Percentiles rank a stretch among this genome's conserved stretches.
phyloP scores from a whole-genome alignment of 1,284 basidiomycete species.

The Boletus hoseneyae region DNA sequence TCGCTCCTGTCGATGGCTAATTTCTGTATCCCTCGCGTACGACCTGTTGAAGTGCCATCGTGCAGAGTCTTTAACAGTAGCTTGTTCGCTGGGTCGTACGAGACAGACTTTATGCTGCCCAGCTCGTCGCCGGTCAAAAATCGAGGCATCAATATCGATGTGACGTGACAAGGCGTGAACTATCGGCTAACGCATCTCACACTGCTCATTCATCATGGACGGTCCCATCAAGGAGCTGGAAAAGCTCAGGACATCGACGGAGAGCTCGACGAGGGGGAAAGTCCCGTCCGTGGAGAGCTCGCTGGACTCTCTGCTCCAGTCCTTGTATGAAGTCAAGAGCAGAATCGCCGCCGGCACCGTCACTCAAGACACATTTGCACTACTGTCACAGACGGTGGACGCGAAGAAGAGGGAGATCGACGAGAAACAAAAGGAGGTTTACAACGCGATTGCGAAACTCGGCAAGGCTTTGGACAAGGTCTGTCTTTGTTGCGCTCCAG shows the following conservation, averaged over 20 bases:
- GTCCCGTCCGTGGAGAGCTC: conserved; percentile 57
- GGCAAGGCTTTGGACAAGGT: conserved; percentile 92
- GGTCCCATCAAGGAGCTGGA: conserved; percentile 68
- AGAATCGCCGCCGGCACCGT: conserved; percentile 52
- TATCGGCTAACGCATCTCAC: not conserved
- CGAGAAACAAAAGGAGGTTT: conserved; percentile 84
- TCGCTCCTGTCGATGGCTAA: conserved; percentile 40
- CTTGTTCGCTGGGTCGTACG: conserved; percentile 37
- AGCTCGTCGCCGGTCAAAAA: conserved; percentile 73
- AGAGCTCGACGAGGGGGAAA: conserved; percentile 48
- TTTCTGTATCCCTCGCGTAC: conserved; percentile 29
- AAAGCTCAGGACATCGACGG: conserved; percentile 64
- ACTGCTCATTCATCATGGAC: conserved; percentile 49
- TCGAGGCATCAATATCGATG: conserved; percentile 47
- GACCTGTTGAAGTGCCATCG: conserved; percentile 34
- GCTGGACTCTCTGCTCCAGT: conserved; percentile 64
- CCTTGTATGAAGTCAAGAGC: conserved; percentile 57
- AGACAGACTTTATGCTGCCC: conserved; percentile 63
- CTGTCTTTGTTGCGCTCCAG: conserved; percentile 9
- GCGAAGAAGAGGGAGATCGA: conserved; percentile 80
- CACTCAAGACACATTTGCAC: conserved; percentile 50
- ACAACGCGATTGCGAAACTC: conserved; percentile 69
- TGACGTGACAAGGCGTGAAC: conserved; percentile 23
- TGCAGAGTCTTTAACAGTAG: conserved; percentile 35
- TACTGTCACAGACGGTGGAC: conserved; percentile 60